These are phyloP conservation scores for Closterium sp. DNA, from an alignment of 139 green algal species.

Conservation along the genomic window DNA sequence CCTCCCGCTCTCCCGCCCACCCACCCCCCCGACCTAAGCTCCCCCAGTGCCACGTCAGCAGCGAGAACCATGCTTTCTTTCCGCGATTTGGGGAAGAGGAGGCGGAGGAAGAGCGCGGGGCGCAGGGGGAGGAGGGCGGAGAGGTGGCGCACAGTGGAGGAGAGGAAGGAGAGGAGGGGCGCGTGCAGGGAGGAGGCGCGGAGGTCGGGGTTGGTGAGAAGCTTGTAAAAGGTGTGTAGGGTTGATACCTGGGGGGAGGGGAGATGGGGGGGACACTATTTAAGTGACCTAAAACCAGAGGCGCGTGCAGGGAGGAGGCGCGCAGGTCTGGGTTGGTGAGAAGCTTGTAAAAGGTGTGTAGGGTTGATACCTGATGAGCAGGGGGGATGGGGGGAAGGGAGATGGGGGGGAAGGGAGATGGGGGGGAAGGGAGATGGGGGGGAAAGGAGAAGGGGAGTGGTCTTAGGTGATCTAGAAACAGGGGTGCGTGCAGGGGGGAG, in stretches of 20 bases:
- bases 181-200: neutral
- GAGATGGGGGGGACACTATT: neutral
- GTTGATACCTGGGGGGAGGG: neutral
- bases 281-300: neutral
- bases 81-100: neutral
- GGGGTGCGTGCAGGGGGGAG: no score
- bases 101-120: neutral
- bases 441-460: no score
- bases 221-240: neutral
- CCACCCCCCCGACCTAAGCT: neutral
- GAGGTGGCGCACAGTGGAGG: neutral
- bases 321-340: neutral
- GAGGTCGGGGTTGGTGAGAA: neutral
- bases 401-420: no score
- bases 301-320: neutral
- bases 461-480: no score
- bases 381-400: no score
- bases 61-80: neutral
- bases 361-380: neutral
- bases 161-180: neutral
- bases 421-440: no score
- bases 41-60: neutral
- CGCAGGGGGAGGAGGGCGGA: neutral
- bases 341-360: neutral
- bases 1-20: neutral